Base-by-base conservation (phyloP, 495 filamentous ascomycete species). In the Coniosporium apollinis region DNA sequence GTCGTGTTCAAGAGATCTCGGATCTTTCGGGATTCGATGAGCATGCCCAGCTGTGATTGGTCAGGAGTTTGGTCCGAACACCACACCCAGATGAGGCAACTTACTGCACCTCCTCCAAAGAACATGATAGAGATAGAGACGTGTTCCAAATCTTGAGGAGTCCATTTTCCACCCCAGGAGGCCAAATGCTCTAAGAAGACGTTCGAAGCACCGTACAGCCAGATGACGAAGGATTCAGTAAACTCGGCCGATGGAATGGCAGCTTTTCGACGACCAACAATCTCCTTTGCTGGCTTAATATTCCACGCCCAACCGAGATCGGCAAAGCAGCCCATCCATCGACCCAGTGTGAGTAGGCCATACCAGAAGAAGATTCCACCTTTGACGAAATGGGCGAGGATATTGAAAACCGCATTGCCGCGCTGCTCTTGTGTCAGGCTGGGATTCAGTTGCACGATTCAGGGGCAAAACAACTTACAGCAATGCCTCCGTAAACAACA, bases 281-380 rank as follows among this genome's bases (percentile, higher is more conserved):
- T 48, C 1, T 63, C 61, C 30, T 61, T 61, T 13, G 69, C 59
- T 0, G 83, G 85, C 38, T 78, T 79, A 36, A 85, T 56, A 46
- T 97, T 94, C 89, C 89, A 97, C 0, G 83, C 79, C 89, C 89
- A 97, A 40, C 89, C 89, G 34, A 87, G 68, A 33, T 92, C 82
- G 28, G 79, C 74, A 58, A 89, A 97, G 58, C 78, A 76, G 13
- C 89, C 89, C 45, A 85, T 70, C 74, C 81, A 93, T 14, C 89
- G 81, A 11, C 83, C 83, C 14, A 97, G 69, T 0, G 83, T 89
- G 19, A 96, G 56, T 9, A 93, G 51, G 13, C 89, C 89, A 40
- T 94, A 84, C 78, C 83, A 83, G 57, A 94, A 82, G 60, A 97
- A 97, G 38, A 96, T 81, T n/a, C 83, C 82, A 35, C 87, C 89